Base-by-base conservation (phyloP, 352 stramenopile genomes). In the Globisporangium alternatum region DNA sequence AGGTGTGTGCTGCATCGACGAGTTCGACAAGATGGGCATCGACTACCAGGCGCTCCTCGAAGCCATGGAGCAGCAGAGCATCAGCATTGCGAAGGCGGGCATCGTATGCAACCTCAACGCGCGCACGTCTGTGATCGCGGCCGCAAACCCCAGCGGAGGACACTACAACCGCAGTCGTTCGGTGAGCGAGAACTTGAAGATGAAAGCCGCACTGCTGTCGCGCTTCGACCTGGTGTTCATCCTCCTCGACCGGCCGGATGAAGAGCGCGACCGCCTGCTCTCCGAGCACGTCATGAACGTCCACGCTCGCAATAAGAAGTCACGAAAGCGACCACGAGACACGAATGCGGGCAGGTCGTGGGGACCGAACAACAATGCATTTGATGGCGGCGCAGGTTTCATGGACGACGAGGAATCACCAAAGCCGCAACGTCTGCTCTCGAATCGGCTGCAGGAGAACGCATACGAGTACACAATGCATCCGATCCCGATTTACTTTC, bases 41-140 rank as follows among this genome's bases (percentile, higher is more conserved):
- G 86, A 97, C 51, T 91, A 95, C 53, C 84, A 96, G 52, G 87
- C 93, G 8, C 76, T 99, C 6, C 82, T 99, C 19, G 97, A 99
- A 82, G 95, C 96, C 10, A 99, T 99, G 97, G 97, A 99, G 79
- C 97, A 99, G 67, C 97, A 99, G 75, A 99, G 82, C 87, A 99
- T 87, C 89, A 99, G 79, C 72, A 97, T 91, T 51, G 82, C 82
- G 13, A 92, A 92, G 63, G 83, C 81, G 37, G 81, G 97, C 37
- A 97, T 99, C 30, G 93, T 99, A 15, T 97, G 93, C 65, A 98
- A 93, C 17, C 80, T 99, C 35, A 97, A 95, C 54, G 95, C 93
- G 19, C 74, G 97, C 8, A 98, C 96, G 47, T 98, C 93, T 8
- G 89, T 99, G 31, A 90, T 99, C 59, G 97, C 96, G 13, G 97